Conservation (phyloP, 1,284 basidiomycete species). For the Boletus mariae region DNA sequence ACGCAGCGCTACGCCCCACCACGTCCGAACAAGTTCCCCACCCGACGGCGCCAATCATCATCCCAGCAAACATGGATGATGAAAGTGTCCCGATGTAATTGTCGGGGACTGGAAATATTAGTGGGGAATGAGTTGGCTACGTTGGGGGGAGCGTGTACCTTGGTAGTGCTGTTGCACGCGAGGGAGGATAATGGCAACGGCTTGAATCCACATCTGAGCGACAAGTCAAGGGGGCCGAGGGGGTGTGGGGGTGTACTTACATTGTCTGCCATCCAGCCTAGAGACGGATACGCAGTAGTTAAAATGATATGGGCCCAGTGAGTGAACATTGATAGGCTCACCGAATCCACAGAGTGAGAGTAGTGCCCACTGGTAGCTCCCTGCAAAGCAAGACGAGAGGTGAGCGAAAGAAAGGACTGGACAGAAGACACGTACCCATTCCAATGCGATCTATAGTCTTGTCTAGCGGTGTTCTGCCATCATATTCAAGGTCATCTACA, state of each 20-base stretch:
- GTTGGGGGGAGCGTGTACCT: slow-evolving; percentile 41
- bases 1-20: slow-evolving; percentile 82
- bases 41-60: slow-evolving; percentile 93
- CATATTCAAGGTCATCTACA: slow-evolving; percentile 36
- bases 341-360: slow-evolving; percentile 83
- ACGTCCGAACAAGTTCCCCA: slow-evolving; percentile 89
- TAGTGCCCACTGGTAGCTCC: slow-evolving; percentile 77
- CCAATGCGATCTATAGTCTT: slow-evolving; percentile 87
- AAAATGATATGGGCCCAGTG: neutral
- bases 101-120: slow-evolving; percentile 56
- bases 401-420: neutral
- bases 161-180: slow-evolving; percentile 85
- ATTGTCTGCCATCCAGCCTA: slow-evolving; percentile 85
- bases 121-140: slow-evolving; percentile 10
- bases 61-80: slow-evolving; percentile 83
- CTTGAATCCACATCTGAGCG: slow-evolving; percentile 84
- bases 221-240: slow-evolving; percentile 31
- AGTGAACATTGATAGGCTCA: slow-evolving; percentile 38
- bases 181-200: slow-evolving; percentile 87
- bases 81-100: slow-evolving; percentile 72
- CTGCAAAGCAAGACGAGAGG: slow-evolving; percentile 29
- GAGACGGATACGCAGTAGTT: neutral
- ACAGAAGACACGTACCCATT: slow-evolving; percentile 58
- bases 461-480: slow-evolving; percentile 71
- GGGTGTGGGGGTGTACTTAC: slow-evolving; percentile 40